These are phyloP conservation scores for Tricholoma sp. DNA, from an alignment of 768 basidiomycete genomes.

Conservation along the genomic window DNA sequence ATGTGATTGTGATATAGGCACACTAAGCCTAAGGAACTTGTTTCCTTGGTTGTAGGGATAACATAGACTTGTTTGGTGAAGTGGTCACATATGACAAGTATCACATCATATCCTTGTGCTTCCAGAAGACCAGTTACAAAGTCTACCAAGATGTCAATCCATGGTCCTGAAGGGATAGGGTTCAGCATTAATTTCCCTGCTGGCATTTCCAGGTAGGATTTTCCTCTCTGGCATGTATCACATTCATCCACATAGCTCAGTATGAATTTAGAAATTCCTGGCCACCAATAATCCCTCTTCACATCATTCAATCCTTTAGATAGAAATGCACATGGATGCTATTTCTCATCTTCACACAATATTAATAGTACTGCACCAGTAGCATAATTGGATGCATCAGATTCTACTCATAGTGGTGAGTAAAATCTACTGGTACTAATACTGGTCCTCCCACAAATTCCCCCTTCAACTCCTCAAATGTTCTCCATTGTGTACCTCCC, in stretches of 20 bases:
- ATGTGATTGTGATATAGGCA: slow-evolving; percentile 10
- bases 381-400: not conserved
- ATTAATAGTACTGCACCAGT: not conserved
- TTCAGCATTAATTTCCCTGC: not conserved
- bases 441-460: not conserved
- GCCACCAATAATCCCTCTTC: not conserved
- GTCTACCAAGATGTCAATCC: not conserved
- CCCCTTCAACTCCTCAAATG: not conserved
- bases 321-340: not conserved
- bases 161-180: not conserved
- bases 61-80: not conserved
- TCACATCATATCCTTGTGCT: not conserved
- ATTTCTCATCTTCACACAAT: not conserved
- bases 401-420: not conserved
- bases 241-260: not conserved
- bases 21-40: slow-evolving; percentile 7
- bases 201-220: not conserved
- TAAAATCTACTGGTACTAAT: not conserved
- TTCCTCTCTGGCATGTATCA: not conserved
- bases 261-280: not conserved
- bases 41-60: not conserved
- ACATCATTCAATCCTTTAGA: not conserved
- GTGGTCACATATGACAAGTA: not conserved
- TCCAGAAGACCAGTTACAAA: not conserved
- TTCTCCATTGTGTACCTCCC: not conserved